Evolutionary conservation across 2,329 filamentous ascomycete genomes (phyloP).

Genomic region (Verticillium isaacii): DNA sequence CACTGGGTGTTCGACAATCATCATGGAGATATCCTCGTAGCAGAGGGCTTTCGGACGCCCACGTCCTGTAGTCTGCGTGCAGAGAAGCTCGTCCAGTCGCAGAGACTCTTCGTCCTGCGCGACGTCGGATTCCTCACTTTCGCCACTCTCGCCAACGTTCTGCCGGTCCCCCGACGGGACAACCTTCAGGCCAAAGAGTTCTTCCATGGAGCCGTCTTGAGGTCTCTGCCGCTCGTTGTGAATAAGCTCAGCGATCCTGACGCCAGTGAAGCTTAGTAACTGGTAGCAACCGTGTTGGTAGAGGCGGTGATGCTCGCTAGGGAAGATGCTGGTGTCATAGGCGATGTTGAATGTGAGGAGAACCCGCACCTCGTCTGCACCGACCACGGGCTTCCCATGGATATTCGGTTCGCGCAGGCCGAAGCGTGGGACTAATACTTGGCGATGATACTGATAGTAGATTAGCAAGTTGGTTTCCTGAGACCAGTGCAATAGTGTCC

Average conservation of each 20-base stretch:
- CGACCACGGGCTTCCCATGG: slow-evolving; percentile 18
- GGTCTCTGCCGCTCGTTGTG: slow-evolving; percentile 19
- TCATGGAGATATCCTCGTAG: slow-evolving; percentile 24
- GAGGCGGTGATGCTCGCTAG: slow-evolving; percentile 15
- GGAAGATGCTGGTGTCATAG: slow-evolving; percentile 20
- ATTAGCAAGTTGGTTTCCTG: neutral
- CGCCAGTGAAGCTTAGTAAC: no score
- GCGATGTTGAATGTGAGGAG: slow-evolving; percentile 23
- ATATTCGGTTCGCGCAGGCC: slow-evolving; percentile 16
- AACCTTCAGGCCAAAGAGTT: slow-evolving; percentile 19
- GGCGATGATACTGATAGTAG: slow-evolving; percentile 14
- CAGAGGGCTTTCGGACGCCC: slow-evolving; percentile 21
- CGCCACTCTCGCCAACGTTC: no score
- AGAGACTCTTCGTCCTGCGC: slow-evolving; percentile 15
- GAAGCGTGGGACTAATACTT: slow-evolving; percentile 16
- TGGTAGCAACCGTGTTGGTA: no score
- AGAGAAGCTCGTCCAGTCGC: slow-evolving; percentile 16
- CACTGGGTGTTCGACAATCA: slow-evolving; percentile 18
- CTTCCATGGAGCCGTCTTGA: slow-evolving; percentile 18
- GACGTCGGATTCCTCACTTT: slow-evolving; percentile 9
- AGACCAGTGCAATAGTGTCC: neutral
- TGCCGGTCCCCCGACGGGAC: neutral
- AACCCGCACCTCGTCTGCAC: slow-evolving; percentile 13
- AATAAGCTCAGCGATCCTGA: slow-evolving; percentile 21
- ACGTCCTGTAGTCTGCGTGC: slow-evolving; percentile 14